Percentiles rank a stretch among this genome's conserved stretches.
Evolutionary conservation across 306 rosid genomes (phyloP).

Genomic region (Vigna nakashimae): DNA sequence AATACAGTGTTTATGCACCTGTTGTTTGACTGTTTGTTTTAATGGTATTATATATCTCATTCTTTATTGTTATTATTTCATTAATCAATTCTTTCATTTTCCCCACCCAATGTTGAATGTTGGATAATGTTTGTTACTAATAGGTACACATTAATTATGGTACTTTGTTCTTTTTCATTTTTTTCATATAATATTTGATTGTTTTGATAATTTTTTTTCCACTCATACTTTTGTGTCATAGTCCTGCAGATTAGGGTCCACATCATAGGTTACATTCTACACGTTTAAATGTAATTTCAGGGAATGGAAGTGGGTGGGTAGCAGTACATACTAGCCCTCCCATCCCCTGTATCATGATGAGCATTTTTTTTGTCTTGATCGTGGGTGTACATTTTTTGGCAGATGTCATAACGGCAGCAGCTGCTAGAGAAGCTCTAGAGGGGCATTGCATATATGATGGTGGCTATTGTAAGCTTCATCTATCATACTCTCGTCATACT

Average conservation of each 20-base stretch:
- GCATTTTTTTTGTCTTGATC: slow-evolving; percentile 23
- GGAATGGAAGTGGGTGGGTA: slow-evolving; percentile 22
- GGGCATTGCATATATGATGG: slow-evolving; percentile 99
- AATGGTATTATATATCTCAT: slow-evolving; percentile 2
- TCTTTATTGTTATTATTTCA: slow-evolving; percentile 11
- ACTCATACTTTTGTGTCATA: background rate
- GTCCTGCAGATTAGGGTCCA: slow-evolving; percentile 23
- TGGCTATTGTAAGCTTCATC: slow-evolving; percentile 99
- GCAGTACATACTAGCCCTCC: background rate
- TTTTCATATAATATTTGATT: background rate
- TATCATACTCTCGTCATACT: slow-evolving; percentile 99
- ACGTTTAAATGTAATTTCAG: slow-evolving; percentile 19
- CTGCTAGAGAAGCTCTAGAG: slow-evolving; percentile 92
- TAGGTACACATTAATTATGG: slow-evolving; percentile 6
- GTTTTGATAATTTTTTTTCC: background rate
- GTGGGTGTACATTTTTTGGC: slow-evolving; percentile 20
- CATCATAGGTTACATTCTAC: background rate
- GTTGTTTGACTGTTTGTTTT: background rate
- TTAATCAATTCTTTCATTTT: slow-evolving; percentile 32
- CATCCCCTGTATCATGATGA: slow-evolving; percentile 12
- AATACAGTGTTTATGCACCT: too few species aligned
- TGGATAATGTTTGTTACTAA: background rate
- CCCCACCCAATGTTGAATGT: background rate
- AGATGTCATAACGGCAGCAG: slow-evolving; percentile 72
- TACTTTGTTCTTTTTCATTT: background rate